phyloP scores from a whole-genome alignment of 139 green algal genomes.

The Trebouxia sp. region DNA sequence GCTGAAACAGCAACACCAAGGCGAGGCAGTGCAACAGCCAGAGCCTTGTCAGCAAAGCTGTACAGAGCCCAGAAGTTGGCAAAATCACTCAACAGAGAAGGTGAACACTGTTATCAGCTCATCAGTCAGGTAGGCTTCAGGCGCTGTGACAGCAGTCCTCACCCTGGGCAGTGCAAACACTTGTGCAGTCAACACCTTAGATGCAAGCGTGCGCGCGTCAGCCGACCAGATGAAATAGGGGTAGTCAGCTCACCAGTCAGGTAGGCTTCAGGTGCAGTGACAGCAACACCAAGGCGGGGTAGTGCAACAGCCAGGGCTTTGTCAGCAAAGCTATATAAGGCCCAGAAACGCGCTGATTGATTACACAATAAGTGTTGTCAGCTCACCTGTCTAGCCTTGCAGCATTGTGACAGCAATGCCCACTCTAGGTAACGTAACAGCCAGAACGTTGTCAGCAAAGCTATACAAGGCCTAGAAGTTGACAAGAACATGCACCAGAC shows the following conservation, averaged over 20 bases:
- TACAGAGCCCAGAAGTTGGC: slow-evolving; percentile 96
- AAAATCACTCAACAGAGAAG: too few species aligned
- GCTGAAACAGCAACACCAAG: slow-evolving; percentile 35
- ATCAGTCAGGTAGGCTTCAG: slow-evolving; percentile 59
- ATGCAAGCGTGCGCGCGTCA: too few species aligned
- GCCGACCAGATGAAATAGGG: too few species aligned
- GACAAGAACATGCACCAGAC: too few species aligned
- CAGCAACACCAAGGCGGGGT: too few species aligned
- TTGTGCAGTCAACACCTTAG: too few species aligned
- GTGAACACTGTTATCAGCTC: background rate
- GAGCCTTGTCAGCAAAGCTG: slow-evolving; percentile 72
- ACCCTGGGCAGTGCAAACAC: slow-evolving; percentile 31
- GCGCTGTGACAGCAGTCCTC: background rate
- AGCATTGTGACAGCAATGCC: background rate
- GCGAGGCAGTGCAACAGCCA: slow-evolving; percentile 39
- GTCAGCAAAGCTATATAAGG: slow-evolving; percentile 83
- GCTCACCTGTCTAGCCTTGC: too few species aligned
- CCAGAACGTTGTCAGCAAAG: slow-evolving; percentile 71
- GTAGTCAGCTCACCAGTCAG: too few species aligned
- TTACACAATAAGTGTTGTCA: too few species aligned
- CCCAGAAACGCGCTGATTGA: too few species aligned
- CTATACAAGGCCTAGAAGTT: slow-evolving; percentile 94
- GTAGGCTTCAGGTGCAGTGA: too few species aligned
- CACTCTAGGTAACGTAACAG: slow-evolving; percentile 33
- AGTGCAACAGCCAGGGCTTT: slow-evolving; percentile 70